These are phyloP conservation scores for Sarcomyxa edulis DNA, from an alignment of 768 basidiomycete genomes.

Conservation along the genomic window DNA sequence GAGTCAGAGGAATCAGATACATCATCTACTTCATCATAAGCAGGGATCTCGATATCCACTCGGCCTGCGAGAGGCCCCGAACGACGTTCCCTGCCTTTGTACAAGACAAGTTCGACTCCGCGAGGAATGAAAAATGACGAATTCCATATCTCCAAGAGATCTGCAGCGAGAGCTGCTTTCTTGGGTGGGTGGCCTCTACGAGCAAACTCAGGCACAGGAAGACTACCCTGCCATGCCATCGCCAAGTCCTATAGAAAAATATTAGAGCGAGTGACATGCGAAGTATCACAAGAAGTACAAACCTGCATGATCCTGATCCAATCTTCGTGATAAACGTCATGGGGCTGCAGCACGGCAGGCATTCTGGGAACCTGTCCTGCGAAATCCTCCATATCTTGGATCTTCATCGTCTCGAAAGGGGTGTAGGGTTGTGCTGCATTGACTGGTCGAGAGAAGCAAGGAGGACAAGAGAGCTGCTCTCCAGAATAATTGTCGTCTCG, in stretches of 20 bases:
- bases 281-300: conserved; percentile 15
- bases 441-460: conserved; percentile 70
- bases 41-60: conserved; percentile 50
- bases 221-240: conserved; percentile 71
- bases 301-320: conserved; percentile 81
- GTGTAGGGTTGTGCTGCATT: conserved; percentile 64
- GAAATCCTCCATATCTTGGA: conserved; percentile 76
- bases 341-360: conserved; percentile 65
- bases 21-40: conserved; percentile 35
- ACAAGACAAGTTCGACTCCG: conserved; percentile 76
- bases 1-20: conserved; percentile 32
- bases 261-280: not conserved
- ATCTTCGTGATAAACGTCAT: conserved; percentile 75
- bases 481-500: conserved; percentile 27
- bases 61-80: conserved; percentile 57
- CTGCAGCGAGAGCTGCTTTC: conserved; percentile 56
- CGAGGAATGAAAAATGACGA: conserved; percentile 67
- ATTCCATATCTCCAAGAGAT: conserved; percentile 80
- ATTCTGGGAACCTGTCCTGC: conserved; percentile 63
- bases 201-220: conserved; percentile 54
- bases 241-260: conserved; percentile 52
- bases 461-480: conserved; percentile 53
- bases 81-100: conserved; percentile 72
- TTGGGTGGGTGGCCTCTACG: conserved; percentile 46
- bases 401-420: conserved; percentile 64